Base-by-base conservation (phyloP, 345 rosid genomes). In the Triadica sebifera region DNA sequence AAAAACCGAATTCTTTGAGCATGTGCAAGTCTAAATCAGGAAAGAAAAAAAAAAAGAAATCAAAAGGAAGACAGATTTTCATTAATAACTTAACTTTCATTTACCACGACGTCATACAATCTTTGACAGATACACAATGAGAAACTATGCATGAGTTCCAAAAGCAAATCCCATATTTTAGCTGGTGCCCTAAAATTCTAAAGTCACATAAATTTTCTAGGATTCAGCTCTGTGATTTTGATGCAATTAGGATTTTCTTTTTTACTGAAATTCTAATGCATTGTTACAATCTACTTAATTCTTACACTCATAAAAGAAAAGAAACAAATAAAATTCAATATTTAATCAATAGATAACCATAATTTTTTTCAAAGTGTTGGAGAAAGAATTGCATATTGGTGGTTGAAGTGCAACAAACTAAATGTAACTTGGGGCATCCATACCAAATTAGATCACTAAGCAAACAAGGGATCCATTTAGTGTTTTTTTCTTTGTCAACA, bases 1-100 rank as follows among this genome's bases (percentile, higher is more conserved):
- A 46, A 73, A 60, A 50, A 61, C 3, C 45, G 77, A 22, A 72
- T 56, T 53, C 62, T 46, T 29, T 46, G 51, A 73, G 73, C 64
- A 39, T 56, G 69, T 73, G 63, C 65, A 55, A 63, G 52, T 16
- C 65, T 15, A 50, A 8, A 29, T 29, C 34, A 29, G 34, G 2
- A 29, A 29, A 29, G 34, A 2, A 29, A 29, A 38, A 50, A 57
- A 8, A 6, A n/a, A 37, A 1, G 12, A 15, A 24, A 8, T 2
- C 0, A 22, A 58, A 29, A 29, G 2, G 25, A 20, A 20, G 63
- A 3, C 38, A 58, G 16, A 19, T 39, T 8, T 11, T 43, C 9
- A 19, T 50, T 34, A 2, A 49, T 51, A 56, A 56, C 51, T 41
- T 15, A 39, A 37, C 22, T 39, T 69, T 20, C 73, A 70, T 41